Base-by-base conservation (phyloP, 495 filamentous ascomycete species). In the Penicillium argentinense region DNA sequence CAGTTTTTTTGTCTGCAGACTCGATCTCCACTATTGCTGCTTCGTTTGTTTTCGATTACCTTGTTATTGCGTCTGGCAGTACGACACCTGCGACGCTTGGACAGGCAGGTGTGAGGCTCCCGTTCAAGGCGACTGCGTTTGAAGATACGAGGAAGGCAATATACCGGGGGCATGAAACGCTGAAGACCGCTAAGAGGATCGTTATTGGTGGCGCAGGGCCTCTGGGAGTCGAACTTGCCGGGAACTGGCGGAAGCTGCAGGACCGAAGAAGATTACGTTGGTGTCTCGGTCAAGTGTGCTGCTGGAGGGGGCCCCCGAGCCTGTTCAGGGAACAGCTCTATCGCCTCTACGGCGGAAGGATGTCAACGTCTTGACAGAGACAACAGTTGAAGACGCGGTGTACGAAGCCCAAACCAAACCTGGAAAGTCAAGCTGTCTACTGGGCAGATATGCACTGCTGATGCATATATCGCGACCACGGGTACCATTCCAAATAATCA, bases 11-110 rank as follows among this genome's bases (percentile, higher is more conserved):
- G 13, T 7, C 17, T 32, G 40, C 30, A 39, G 29, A 9, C 26
- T 19, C 29, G 30, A 2, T 18, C 4, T n/a, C 21, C 13, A 26
- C 12, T 22, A 24, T 16, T 23, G 26, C 41, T 3, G 13, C 28
- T 24, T 44, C 40, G 17, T 43, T 39, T 14, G 9, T 19, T 4
- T 45, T 45, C 42, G 47, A 51, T 19, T 44, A 51, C 27, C 40
- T 51, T 1, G 40, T 51, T 16, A 43, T 51, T 26, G 47, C 47
- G 23, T 44, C 47, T 34, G 47, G 47, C 23, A 43, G 32, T 21
- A 23, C 42, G 30, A 45, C 42, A 23, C 42, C 42, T 25, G 42
- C 42, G 24, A 45, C 42, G 30, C 42, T 45, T 16, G 42, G 33
- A 27, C 4, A 39, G 8, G 33, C 38, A 3, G 33, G 47, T 13